Evolutionary conservation across 805 yeast species (phyloP), one percentile per base, ranked within the genome.

Genomic region (Wickerhamiella slavikovae): DNA sequence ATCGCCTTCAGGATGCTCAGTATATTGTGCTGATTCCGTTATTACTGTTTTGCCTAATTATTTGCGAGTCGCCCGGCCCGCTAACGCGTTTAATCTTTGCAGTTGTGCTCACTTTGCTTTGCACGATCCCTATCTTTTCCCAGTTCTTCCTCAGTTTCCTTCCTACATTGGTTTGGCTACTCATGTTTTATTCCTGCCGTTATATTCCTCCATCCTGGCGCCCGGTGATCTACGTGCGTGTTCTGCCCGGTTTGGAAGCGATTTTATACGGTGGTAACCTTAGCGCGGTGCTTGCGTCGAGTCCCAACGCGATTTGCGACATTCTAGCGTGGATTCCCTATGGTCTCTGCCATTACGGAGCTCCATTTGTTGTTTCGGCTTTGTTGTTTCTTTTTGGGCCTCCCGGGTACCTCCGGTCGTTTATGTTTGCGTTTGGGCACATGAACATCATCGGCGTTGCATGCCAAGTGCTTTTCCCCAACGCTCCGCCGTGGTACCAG

Each of bases 401-500:
- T 7, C 98, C 98, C 27, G 72, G 76, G 8, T 59, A 80, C 3
- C 54, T 85, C 24, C 68, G 91, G 35, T 67, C 78, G 5, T 85
- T 73, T 52, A 93, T 80, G 2, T 78, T 82, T 56, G 80, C 94
- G 3, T 83, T 89, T 55, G 98, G 98, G 9, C 80, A 76, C 57
- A 76, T 82, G 85, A 89, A 85, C 52, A 52, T 83, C 38, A 49
- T 69, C 29, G 96, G 95, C 25, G 95, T 85, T 19, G 44, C 75
- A 21, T 66, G 68, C 32, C 96, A 89, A 55, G 63, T 80, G 39
- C 37, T 71, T 4, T 80, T 79, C 49, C 93, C 98, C 4, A 78
- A 89, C 29, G 95, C 96, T 31, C 92, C 98, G 10, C 98, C 98
- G 13, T 85, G 98, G 98, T 85, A 85, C 49, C 76, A 78, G 44